These are phyloP conservation scores for Microcyclosporella mali DNA, from an alignment of 2,329 filamentous ascomycete species.

Conservation along the genomic window DNA sequence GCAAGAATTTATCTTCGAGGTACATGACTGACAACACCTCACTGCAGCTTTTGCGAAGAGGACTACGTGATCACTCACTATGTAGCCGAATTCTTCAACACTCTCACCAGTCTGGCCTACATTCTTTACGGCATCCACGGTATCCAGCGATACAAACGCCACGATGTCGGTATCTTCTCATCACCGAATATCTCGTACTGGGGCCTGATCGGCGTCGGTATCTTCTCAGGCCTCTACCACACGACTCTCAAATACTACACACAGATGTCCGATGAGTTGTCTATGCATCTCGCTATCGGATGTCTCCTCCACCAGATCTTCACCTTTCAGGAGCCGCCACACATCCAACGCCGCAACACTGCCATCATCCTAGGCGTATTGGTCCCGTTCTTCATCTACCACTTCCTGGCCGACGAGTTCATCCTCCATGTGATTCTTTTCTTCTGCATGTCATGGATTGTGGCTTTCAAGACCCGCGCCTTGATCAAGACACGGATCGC, in stretches of 20 bases:
- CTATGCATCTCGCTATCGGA: slow-evolving; percentile 26
- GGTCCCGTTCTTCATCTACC: slow-evolving; percentile 25
- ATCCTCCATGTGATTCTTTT: slow-evolving; percentile 23
- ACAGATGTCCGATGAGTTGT: slow-evolving; percentile 26
- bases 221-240: slow-evolving; percentile 23
- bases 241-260: slow-evolving; percentile 24
- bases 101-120: slow-evolving; percentile 23
- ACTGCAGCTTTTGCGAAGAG: slow-evolving; percentile 23
- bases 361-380: slow-evolving; percentile 21
- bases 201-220: slow-evolving; percentile 22
- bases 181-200: slow-evolving; percentile 22
- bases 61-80: slow-evolving; percentile 22
- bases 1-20: no score
- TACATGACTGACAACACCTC: not conserved
- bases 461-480: slow-evolving; percentile 12
- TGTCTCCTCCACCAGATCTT: slow-evolving; percentile 20
- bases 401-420: slow-evolving; percentile 27
- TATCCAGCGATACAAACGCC: slow-evolving; percentile 21
- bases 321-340: slow-evolving; percentile 20
- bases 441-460: slow-evolving; percentile 22
- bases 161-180: slow-evolving; percentile 16
- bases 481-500: slow-evolving; percentile 17
- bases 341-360: slow-evolving; percentile 18
- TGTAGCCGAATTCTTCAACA: slow-evolving; percentile 26
- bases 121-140: slow-evolving; percentile 23